Conservation (phyloP, 2,329 filamentous ascomycete species). For the Leptographium flavum region DNA sequence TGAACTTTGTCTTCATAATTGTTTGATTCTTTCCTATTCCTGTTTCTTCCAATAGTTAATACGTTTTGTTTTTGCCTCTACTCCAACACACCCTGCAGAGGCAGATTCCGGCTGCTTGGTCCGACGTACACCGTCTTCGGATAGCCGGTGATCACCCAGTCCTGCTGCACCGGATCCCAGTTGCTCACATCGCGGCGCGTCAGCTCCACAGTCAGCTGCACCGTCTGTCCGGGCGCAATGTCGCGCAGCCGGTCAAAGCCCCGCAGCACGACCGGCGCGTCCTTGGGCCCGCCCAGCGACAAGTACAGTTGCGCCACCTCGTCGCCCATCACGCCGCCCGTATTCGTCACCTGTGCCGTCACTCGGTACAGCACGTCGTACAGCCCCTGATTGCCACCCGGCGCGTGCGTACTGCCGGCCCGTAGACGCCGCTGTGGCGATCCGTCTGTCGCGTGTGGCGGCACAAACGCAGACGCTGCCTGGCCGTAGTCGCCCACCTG, state of each 20-base stretch:
- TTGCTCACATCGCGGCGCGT: slow-evolving; percentile 74
- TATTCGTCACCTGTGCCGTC: slow-evolving; percentile 57
- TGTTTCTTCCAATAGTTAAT: neutral
- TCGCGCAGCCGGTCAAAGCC: slow-evolving; percentile 61
- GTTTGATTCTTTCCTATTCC: neutral
- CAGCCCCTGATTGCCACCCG: slow-evolving; percentile 50
- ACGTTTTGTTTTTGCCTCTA: neutral
- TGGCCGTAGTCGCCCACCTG: slow-evolving; percentile 45
- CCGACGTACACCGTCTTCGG: slow-evolving; percentile 42
- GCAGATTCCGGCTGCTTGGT: slow-evolving; percentile 39
- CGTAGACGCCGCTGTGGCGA: slow-evolving; percentile 39
- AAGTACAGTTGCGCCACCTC: slow-evolving; percentile 70
- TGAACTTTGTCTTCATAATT: no score
- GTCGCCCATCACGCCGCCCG: slow-evolving; percentile 47
- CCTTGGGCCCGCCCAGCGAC: slow-evolving; percentile 61
- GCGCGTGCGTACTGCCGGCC: slow-evolving; percentile 27
- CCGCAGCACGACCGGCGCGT: slow-evolving; percentile 54
- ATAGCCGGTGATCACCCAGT: slow-evolving; percentile 56
- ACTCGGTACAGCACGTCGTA: slow-evolving; percentile 58
- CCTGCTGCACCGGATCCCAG: slow-evolving; percentile 68
- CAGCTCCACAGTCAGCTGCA: slow-evolving; percentile 52
- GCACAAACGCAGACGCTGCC: slow-evolving; percentile 44
- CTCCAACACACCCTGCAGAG: slow-evolving; percentile 21
- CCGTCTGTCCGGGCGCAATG: slow-evolving; percentile 54
- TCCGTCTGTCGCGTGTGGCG: slow-evolving; percentile 39